These are phyloP conservation scores for Akanthomyces dipterigenus DNA, from an alignment of 2,329 filamentous ascomycete species.

Conservation along the genomic window DNA sequence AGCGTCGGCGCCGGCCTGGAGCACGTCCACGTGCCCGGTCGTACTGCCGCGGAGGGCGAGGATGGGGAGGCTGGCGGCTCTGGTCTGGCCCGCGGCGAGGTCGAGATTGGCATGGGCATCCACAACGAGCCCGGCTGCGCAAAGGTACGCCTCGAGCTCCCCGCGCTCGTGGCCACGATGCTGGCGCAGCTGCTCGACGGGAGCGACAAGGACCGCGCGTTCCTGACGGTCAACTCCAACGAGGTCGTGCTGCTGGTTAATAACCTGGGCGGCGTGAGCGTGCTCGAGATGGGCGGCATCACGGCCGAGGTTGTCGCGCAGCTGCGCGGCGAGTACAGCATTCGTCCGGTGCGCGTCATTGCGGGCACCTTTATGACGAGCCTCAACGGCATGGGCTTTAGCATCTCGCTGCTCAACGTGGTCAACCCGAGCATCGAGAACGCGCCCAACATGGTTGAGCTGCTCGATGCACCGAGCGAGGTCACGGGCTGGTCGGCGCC, in stretches of 20 bases:
- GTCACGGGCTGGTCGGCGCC: conserved; percentile 64
- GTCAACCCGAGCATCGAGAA: conserved; percentile 50
- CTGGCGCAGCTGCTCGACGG: conserved; percentile 61
- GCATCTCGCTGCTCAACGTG: conserved; percentile 62
- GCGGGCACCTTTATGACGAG: conserved; percentile 73
- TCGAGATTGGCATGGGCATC: conserved; percentile 70
- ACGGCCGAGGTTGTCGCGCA: conserved; percentile 61
- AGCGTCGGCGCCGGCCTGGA: conserved; percentile 80
- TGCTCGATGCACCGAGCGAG: conserved; percentile 64
- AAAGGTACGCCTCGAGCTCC: conserved; percentile 44
- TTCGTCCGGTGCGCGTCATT: conserved; percentile 58
- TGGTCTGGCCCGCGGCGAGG: conserved; percentile 46
- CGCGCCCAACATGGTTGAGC: conserved; percentile 53
- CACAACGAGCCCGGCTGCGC: conserved; percentile 62
- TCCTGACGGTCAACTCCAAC: conserved; percentile 53
- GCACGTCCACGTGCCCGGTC: conserved; percentile 89
- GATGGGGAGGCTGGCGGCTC: conserved; percentile 35
- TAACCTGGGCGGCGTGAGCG: conserved; percentile 68
- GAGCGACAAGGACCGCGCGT: conserved; percentile 62
- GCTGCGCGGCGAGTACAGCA: conserved; percentile 48
- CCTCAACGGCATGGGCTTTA: conserved; percentile 70
- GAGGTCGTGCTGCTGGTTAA: conserved; percentile 67
- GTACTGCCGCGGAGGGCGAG: conserved; percentile 51
- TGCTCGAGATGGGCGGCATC: conserved; percentile 66
- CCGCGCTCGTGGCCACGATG: conserved; percentile 56